phyloP scores from a whole-genome alignment of 2,329 filamentous ascomycete species.

The Neocucurbitaria cava region DNA sequence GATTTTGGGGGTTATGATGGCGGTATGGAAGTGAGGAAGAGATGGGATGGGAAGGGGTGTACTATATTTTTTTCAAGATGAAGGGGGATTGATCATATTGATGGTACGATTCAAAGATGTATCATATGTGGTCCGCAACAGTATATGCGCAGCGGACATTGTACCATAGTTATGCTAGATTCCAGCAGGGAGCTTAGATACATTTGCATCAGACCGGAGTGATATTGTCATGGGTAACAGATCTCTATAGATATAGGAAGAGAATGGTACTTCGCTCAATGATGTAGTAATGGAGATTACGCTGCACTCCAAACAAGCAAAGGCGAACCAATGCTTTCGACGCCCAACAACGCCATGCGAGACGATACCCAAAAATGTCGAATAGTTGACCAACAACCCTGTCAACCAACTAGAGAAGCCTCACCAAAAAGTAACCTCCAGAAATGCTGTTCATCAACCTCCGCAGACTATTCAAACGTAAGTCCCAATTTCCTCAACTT shows the following conservation, averaged over 20 bases:
- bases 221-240: background rate
- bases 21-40: background rate
- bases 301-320: background rate
- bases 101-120: background rate
- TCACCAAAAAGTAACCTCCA: too few relatives aligned
- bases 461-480: background rate
- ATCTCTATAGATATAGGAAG: background rate
- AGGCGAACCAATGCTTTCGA: background rate
- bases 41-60: background rate
- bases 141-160: background rate
- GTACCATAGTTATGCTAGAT: background rate
- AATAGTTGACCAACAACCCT: too few relatives aligned
- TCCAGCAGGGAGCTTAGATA: background rate
- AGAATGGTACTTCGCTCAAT: background rate
- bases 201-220: background rate
- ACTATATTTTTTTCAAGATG: too few relatives aligned
- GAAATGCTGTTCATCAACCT: background rate
- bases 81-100: background rate
- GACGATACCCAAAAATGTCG: background rate
- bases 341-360: background rate
- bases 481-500: constrained; percentile 59
- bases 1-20: constrained; percentile 54
- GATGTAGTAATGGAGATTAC: background rate
- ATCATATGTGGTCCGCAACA: background rate
- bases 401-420: background rate